phyloP scores from a whole-genome alignment of 176 grass and related monocot species.

The Bonia amplexicaulis region DNA sequence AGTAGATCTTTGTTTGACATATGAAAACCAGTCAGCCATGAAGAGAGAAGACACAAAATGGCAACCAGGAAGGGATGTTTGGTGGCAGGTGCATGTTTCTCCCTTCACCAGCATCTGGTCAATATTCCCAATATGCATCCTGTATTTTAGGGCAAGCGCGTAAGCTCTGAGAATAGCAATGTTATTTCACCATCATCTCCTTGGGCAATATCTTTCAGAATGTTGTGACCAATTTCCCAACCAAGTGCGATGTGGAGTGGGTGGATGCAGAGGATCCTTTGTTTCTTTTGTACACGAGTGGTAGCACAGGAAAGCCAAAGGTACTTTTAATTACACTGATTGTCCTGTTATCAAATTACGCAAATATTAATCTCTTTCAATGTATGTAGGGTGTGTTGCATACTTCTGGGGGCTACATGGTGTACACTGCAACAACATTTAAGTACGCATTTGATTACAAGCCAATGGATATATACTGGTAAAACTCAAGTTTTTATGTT shows the following conservation, averaged over 20 bases:
- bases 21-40: slow-evolving; percentile 70
- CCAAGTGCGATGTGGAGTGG: slow-evolving; percentile 95
- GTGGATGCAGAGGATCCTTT: slow-evolving; percentile 98
- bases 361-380: slow-evolving; percentile 32
- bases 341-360: not conserved
- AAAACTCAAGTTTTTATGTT: slow-evolving; percentile 24
- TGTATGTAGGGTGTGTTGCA: slow-evolving; percentile 80
- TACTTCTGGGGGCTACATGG: slow-evolving; percentile 97
- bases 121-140: not conserved
- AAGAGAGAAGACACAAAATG: slow-evolving; percentile 86
- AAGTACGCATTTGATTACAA: slow-evolving; percentile 99
- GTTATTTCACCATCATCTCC: not conserved
- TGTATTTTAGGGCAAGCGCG: not conserved
- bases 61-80: slow-evolving; percentile 74
- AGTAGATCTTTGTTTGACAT: slow-evolving; percentile 78
- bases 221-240: slow-evolving; percentile 69
- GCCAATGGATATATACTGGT: slow-evolving; percentile 91
- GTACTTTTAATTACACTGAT: slow-evolving; percentile 39
- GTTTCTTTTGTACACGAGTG: slow-evolving; percentile 98
- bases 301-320: slow-evolving; percentile 98
- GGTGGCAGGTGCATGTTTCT: slow-evolving; percentile 73
- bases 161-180: slow-evolving; percentile 3
- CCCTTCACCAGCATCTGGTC: not conserved
- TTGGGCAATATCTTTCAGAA: slow-evolving; percentile 49
- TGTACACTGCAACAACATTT: slow-evolving; percentile 93